Evolutionary conservation across 176 grass and related monocot genomes (phyloP), one percentile per base, ranked within the genome.

Genomic region (Alloteropsis semialata): DNA sequence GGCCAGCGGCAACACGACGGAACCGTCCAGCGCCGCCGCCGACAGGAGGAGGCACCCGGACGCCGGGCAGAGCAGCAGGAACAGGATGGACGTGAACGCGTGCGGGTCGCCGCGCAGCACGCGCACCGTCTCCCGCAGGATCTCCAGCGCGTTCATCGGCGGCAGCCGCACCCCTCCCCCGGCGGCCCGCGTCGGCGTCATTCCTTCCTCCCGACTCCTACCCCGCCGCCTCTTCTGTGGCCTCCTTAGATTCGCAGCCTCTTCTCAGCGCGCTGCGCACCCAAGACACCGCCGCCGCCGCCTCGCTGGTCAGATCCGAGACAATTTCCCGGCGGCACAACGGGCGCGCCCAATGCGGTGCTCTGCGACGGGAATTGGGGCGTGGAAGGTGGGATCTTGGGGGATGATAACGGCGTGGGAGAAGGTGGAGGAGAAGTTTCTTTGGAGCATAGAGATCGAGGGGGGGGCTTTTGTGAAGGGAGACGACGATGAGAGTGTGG

Each of bases 51-150:
- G 83, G 77, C 78, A 76, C 6, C 88, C 89, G 16, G 96, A 93
- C 54, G 92, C 96, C 58, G 96, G 96, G 84, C 92, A 98, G 71
- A 98, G 84, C 80, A 98, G 86, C 70, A 95, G 88, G 88, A 88
- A 88, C 53, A 98, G 92, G 50, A 88, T 76, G 53, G 87, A 81
- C 41, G 88, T 90, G 89, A 98, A 98, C 27, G 85, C 74, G 79
- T 92, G 81, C 37, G 96, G 92, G 73, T 98, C 92, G 3, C 84
- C 83, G 19, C 96, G 96, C 78, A 98, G 96, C 86, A 98, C 88
- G 22, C 96, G 87, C 64, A 93, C 89, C 22, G 96, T 91, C 87
- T 98, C 92, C 50, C 91, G 81, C 65, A 98, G 88, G 87, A 98
- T 95, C 86, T 95, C 96, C 45, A 98, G 76, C 21, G 93, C 91